Evolutionary conservation across 768 basidiomycete species (phyloP).

Genomic region (Macrolepiota albuminosa): DNA sequence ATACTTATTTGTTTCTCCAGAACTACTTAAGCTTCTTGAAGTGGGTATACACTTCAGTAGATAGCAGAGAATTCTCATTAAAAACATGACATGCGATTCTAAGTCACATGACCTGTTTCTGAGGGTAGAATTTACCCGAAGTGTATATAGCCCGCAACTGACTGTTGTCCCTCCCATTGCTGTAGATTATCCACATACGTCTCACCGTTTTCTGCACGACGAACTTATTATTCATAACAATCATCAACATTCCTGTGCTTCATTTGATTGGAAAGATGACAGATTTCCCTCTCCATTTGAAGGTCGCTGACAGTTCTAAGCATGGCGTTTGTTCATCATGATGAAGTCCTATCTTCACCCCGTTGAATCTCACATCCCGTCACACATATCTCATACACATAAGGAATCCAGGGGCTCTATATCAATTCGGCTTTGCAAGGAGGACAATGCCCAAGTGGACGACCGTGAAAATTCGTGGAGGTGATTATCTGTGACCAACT

Average conservation of each 20-base stretch:
- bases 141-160: too few species aligned
- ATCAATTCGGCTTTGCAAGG: not conserved
- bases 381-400: not conserved
- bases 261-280: too few species aligned
- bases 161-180: too few species aligned
- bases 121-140: too few species aligned
- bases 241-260: not conserved
- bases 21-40: too few species aligned
- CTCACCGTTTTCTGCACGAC: not conserved
- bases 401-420: not conserved
- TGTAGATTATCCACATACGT: not conserved
- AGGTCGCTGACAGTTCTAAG: not conserved
- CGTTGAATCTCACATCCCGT: not conserved
- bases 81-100: too few species aligned
- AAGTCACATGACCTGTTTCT: too few species aligned
- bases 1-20: too few species aligned
- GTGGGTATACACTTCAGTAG: too few species aligned
- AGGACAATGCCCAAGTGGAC: not conserved
- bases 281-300: not conserved
- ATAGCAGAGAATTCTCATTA: too few species aligned
- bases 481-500: not conserved
- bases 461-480: not conserved
- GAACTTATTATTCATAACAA: not conserved
- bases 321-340: not conserved
- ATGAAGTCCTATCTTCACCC: not conserved